Conservation (phyloP, 805 yeast genomes). For the Candida quercuum region DNA sequence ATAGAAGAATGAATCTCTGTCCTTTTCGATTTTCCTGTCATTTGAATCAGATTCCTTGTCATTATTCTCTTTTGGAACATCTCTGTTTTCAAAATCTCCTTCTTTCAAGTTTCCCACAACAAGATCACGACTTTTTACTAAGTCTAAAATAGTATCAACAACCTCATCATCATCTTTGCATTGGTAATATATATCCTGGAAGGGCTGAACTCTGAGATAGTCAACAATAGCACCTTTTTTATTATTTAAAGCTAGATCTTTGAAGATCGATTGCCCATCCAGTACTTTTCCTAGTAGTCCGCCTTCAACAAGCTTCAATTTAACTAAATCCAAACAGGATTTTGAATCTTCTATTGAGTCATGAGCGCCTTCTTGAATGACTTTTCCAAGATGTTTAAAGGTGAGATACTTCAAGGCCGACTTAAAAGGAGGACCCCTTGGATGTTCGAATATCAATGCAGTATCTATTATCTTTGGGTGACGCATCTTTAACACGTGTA, state of each 20-base stretch:
- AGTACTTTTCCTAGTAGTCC: conserved; percentile 51
- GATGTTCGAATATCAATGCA: conserved; percentile 67
- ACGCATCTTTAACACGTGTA: conserved; percentile 60
- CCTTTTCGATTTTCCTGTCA: conserved; percentile 7
- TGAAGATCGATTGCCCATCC: conserved; percentile 37
- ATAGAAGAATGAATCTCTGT: too few relatives aligned
- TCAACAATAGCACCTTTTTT: conserved; percentile 31
- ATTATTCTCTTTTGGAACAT: conserved; percentile 1
- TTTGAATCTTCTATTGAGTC: conserved; percentile 82
- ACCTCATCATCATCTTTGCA: conserved; percentile 59
- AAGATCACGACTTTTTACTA: conserved; percentile 29
- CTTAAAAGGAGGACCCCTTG: conserved; percentile 76
- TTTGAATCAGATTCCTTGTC: background rate
- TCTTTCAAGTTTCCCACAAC: conserved; percentile 54
- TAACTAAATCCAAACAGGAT: conserved; percentile 74
- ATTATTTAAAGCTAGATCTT: conserved; percentile 28
- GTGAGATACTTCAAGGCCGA: conserved; percentile 77
- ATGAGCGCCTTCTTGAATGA: conserved; percentile 74
- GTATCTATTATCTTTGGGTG: conserved; percentile 83
- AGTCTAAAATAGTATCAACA: conserved; percentile 31
- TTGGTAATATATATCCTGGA: conserved; percentile 27
- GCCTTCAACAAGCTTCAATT: conserved; percentile 67
- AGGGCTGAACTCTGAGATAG: conserved; percentile 22
- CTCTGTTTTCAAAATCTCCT: conserved; percentile 26
- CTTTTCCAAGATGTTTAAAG: conserved; percentile 42